Conservation (phyloP, 75 land plant genomes). For the Chamaecyparis obtusa region DNA sequence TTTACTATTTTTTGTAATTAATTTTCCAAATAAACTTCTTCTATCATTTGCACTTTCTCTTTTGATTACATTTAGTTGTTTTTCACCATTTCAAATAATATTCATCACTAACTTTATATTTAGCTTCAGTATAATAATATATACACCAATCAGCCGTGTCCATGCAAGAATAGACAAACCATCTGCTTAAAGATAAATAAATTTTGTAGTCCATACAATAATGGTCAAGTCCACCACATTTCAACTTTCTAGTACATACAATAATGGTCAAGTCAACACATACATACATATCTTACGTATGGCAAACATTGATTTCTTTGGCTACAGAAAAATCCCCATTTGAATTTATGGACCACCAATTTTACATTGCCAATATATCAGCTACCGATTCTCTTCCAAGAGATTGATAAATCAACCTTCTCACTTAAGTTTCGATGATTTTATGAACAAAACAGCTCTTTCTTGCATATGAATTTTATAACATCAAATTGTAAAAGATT, state of each 20-base stretch:
- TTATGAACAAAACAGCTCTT: neutral
- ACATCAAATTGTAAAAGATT: neutral
- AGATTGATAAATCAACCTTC: neutral
- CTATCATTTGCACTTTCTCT: no score
- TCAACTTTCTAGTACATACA: neutral
- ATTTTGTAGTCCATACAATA: neutral
- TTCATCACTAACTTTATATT: neutral
- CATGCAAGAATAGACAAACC: neutral
- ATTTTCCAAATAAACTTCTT: no score
- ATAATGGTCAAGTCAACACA: neutral
- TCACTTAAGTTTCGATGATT: neutral
- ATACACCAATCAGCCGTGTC: neutral
- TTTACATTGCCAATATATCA: neutral
- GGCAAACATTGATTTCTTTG: neutral
- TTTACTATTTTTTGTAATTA: no score
- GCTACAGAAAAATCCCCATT: neutral
- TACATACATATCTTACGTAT: neutral
- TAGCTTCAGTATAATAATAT: neutral
- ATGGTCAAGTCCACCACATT: neutral
- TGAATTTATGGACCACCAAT: neutral
- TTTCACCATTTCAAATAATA: no score
- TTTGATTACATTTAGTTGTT: no score
- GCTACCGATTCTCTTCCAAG: neutral
- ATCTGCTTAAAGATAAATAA: neutral
- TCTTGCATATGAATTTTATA: neutral